phyloP scores from a whole-genome alignment of 768 basidiomycete genomes.

The Sistotremastrum suecicum region DNA sequence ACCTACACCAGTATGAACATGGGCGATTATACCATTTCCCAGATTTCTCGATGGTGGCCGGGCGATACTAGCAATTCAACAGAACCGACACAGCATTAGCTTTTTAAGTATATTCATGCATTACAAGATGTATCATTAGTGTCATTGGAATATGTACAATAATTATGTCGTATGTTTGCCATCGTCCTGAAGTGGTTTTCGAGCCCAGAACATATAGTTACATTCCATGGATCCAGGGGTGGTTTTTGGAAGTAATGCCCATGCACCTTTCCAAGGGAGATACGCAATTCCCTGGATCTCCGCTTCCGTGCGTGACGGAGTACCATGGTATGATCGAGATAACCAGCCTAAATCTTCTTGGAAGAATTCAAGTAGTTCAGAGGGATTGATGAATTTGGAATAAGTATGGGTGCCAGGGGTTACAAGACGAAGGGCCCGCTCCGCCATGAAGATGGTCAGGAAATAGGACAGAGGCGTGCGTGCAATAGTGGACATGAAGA shows the following conservation, averaged over 20 bases:
- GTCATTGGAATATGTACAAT: neutral
- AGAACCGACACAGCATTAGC: too few species aligned
- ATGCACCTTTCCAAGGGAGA: conserved; percentile 52
- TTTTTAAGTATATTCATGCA: too few species aligned
- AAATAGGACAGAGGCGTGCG: conserved; percentile 66
- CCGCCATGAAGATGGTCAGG: conserved; percentile 64
- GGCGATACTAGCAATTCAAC: too few species aligned
- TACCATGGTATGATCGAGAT: conserved; percentile 30
- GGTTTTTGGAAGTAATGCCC: conserved; percentile 52
- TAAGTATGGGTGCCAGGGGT: conserved; percentile 83
- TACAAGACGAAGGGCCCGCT: conserved; percentile 69
- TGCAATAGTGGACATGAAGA: conserved; percentile 91
- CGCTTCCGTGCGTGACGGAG: conserved; percentile 50
- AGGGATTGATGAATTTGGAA: conserved; percentile 78
- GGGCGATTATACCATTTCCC: too few species aligned
- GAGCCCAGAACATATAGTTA: conserved; percentile 84
- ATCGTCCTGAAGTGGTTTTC: conserved; percentile 33
- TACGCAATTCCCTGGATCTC: conserved; percentile 73
- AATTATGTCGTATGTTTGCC: neutral
- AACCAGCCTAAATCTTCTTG: conserved; percentile 48
- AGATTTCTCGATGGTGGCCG: too few species aligned
- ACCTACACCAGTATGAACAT: too few species aligned
- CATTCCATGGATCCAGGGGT: conserved; percentile 39
- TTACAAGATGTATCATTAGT: too few species aligned
- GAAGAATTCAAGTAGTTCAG: conserved; percentile 78